phyloP scores from a whole-genome alignment of 331 rosid species.

The Cydonia oblonga region DNA sequence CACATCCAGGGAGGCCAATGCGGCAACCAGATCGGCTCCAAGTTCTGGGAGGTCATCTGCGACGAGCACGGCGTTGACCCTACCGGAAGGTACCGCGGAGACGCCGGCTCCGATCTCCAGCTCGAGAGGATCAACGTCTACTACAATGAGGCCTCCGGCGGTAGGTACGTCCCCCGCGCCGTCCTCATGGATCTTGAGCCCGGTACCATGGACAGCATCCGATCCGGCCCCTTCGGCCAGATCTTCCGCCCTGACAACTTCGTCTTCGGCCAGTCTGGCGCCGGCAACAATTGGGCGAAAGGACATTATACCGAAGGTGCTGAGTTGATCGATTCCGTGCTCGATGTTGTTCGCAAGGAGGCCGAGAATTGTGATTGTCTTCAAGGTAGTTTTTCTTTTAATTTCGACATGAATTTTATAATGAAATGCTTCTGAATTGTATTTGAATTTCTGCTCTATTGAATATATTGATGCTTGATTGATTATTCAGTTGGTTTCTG shows the following conservation, averaged over 20 bases:
- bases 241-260: slow-evolving; percentile 78
- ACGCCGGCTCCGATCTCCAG: slow-evolving; percentile 40
- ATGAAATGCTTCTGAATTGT: neutral
- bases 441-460: neutral
- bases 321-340: slow-evolving; percentile 67
- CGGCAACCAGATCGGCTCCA: slow-evolving; percentile 85
- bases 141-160: slow-evolving; percentile 77
- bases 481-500: neutral
- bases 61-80: slow-evolving; percentile 77
- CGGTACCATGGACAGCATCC: slow-evolving; percentile 82
- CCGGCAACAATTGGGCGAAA: slow-evolving; percentile 82
- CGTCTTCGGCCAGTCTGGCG: slow-evolving; percentile 51
- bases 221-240: slow-evolving; percentile 77
- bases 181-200: slow-evolving; percentile 87
- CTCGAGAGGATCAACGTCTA: slow-evolving; percentile 77
- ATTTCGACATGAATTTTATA: neutral
- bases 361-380: slow-evolving; percentile 80
- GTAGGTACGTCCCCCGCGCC: slow-evolving; percentile 74
- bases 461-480: neutral
- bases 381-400: slow-evolving; percentile 36
- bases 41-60: slow-evolving; percentile 82
- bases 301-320: slow-evolving; percentile 91
- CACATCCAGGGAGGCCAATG: slow-evolving; percentile 85
- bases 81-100: slow-evolving; percentile 45
- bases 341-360: slow-evolving; percentile 77